Conservation (phyloP, 495 filamentous ascomycete genomes). For the Hypoxylon subgilvum region DNA sequence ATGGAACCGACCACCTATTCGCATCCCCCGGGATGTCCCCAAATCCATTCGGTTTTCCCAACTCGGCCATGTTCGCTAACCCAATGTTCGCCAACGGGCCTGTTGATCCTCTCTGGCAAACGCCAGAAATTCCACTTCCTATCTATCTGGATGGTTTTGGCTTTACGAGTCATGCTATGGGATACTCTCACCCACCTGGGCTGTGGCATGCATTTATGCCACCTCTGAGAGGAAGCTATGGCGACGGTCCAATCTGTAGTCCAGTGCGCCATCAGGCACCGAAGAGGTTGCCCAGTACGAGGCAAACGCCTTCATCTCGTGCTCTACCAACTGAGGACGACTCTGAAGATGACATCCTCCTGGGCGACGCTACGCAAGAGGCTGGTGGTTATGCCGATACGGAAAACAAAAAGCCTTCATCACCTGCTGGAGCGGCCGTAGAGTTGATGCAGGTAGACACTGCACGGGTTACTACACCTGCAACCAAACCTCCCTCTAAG, state of each 20-base stretch:
- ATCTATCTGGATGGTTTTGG: constrained; percentile 25
- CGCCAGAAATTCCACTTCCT: constrained; percentile 29
- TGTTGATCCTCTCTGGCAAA: constrained; percentile 38
- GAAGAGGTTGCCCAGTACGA: constrained; percentile 13
- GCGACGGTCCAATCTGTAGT: not conserved
- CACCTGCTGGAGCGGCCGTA: not conserved
- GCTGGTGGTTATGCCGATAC: not conserved
- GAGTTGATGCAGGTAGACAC: not conserved
- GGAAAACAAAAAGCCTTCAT: constrained; percentile 1
- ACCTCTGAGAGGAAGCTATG: constrained; percentile 2
- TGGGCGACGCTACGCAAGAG: constrained; percentile 13
- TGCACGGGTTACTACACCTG: not conserved
- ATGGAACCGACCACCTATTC: constrained; percentile 4
- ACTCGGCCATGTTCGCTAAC: constrained; percentile 20
- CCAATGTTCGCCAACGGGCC: constrained; percentile 11
- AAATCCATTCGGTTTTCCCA: constrained; percentile 5
- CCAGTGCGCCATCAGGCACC: not conserved
- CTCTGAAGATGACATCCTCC: constrained; percentile 35
- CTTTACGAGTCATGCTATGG: constrained; percentile 23
- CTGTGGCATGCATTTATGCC: constrained; percentile 13
- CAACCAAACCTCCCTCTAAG: not conserved
- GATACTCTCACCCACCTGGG: constrained; percentile 9
- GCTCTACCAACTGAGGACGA: constrained; percentile 7
- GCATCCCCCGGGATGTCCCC: constrained; percentile 14
- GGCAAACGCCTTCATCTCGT: constrained; percentile 9